Evolutionary conservation across 2,329 filamentous ascomycete species (phyloP).

Genomic region (Cercospora beticola): DNA sequence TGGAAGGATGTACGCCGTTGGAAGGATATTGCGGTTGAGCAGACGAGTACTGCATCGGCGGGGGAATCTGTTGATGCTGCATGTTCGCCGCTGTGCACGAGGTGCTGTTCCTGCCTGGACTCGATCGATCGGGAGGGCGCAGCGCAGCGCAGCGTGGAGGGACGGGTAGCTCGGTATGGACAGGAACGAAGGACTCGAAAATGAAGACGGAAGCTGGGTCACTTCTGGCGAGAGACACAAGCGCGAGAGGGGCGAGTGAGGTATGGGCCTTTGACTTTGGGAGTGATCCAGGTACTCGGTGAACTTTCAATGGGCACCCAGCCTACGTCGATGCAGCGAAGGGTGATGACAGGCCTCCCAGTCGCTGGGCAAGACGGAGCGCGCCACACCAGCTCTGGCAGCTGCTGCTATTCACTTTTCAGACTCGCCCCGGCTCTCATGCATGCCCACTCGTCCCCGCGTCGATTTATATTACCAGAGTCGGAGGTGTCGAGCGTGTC

Average conservation of each 20-base stretch:
- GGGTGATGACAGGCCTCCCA: constrained; percentile 1
- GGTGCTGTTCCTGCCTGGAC: constrained; percentile 8
- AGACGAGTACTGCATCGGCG: constrained; percentile 17
- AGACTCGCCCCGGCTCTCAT: background rate
- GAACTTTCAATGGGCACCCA: background rate
- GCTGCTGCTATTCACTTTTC: background rate
- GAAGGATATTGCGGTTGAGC: constrained; percentile 21
- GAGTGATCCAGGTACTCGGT: constrained; percentile 23
- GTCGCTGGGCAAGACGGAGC: background rate
- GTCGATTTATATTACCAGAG: background rate
- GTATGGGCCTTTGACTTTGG: constrained; percentile 24
- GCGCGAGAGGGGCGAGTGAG: constrained; percentile 15
- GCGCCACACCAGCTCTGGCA: background rate
- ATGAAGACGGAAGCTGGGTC: background rate
- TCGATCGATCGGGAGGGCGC: background rate
- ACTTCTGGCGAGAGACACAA: constrained; percentile 7
- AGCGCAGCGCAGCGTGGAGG: background rate
- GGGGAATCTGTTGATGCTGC: constrained; percentile 14
- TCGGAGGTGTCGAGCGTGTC: background rate
- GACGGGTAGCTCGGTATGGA: background rate
- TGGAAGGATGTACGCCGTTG: constrained; percentile 23
- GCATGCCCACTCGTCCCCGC: background rate
- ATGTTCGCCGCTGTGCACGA: constrained; percentile 4
- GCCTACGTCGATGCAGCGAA: constrained; percentile 2
- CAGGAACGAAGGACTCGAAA: background rate